phyloP scores from a whole-genome alignment of 208 protist species.

The Angomonas ambiguus region DNA sequence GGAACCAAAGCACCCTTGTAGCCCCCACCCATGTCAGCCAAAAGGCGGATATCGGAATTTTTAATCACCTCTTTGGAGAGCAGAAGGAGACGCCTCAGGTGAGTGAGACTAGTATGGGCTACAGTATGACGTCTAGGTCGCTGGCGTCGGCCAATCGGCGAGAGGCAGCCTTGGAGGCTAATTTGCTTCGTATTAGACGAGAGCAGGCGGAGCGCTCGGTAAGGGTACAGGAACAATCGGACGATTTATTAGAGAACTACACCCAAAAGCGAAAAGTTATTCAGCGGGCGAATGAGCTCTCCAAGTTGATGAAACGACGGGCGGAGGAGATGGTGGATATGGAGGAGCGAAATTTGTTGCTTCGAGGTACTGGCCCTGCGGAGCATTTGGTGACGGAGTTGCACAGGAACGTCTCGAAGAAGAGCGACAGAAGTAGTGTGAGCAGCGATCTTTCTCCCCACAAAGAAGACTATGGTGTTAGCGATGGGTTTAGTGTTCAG shows the following conservation, averaged over 20 bases:
- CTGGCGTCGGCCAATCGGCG: not conserved
- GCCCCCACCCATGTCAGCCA: not conserved
- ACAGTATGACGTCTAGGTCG: not conserved
- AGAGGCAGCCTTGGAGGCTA: not conserved
- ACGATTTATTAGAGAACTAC: constrained; percentile 29
- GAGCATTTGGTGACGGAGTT: not conserved
- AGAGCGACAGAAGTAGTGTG: not conserved
- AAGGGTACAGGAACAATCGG: constrained; percentile 11
- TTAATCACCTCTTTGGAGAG: not conserved
- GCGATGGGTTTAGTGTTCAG: not conserved
- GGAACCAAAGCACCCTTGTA: not conserved
- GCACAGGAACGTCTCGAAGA: not conserved
- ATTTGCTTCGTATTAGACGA: not conserved
- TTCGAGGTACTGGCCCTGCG: not conserved
- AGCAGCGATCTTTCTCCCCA: not conserved
- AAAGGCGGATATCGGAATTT: not conserved
- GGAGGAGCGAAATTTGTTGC: constrained; percentile 13
- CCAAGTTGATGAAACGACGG: constrained; percentile 29
- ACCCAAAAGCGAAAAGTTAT: constrained; percentile 22
- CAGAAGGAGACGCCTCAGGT: not conserved
- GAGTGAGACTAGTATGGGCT: not conserved
- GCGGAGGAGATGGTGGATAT: constrained; percentile 34
- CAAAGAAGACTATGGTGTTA: not conserved
- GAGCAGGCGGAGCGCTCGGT: constrained; percentile 1
- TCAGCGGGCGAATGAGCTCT: constrained; percentile 22